A percentile compares a stretch with the other conserved stretches of the same genome.
phyloP scores from a whole-genome alignment of 495 filamentous ascomycete genomes.

The Parachaetomium inaequale region DNA sequence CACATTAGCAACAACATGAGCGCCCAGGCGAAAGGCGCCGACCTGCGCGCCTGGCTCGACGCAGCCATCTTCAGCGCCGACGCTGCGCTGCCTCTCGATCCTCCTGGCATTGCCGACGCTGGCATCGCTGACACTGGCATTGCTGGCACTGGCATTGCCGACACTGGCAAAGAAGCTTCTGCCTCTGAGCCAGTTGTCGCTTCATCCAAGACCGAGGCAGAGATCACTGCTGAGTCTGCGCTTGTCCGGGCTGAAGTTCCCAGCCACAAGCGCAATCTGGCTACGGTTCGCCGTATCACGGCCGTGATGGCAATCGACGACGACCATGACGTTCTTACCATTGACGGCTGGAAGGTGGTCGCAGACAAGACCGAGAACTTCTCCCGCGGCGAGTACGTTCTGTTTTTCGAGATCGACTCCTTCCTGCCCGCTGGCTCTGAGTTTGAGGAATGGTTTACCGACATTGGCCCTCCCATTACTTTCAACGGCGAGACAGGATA shows the following conservation, averaged over 20 bases:
- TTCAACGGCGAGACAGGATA: slow-evolving; percentile 20
- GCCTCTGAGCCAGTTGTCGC: no score
- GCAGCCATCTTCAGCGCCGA: neutral
- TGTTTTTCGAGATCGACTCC: slow-evolving; percentile 26
- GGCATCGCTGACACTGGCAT: neutral
- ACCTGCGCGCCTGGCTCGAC: slow-evolving; percentile 2
- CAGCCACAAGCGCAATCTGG: slow-evolving; percentile 16
- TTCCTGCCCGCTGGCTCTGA: slow-evolving; percentile 17
- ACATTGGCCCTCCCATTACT: neutral
- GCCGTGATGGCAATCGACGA: neutral
- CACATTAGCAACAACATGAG: neutral
- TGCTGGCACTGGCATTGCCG: no score
- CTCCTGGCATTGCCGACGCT: neutral
- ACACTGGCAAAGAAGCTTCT: no score
- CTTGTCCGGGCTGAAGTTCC: neutral
- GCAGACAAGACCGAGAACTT: slow-evolving; percentile 9
- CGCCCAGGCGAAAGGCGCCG: neutral
- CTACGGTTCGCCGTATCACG: slow-evolving; percentile 13
- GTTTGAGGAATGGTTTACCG: neutral
- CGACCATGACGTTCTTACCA: neutral
- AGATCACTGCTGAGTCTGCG: neutral
- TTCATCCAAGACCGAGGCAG: no score
- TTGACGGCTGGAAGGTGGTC: slow-evolving; percentile 28
- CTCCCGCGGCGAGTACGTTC: neutral
- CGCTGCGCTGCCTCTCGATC: neutral